phyloP scores from a whole-genome alignment of 495 filamentous ascomycete genomes.

The Podospora conica region DNA sequence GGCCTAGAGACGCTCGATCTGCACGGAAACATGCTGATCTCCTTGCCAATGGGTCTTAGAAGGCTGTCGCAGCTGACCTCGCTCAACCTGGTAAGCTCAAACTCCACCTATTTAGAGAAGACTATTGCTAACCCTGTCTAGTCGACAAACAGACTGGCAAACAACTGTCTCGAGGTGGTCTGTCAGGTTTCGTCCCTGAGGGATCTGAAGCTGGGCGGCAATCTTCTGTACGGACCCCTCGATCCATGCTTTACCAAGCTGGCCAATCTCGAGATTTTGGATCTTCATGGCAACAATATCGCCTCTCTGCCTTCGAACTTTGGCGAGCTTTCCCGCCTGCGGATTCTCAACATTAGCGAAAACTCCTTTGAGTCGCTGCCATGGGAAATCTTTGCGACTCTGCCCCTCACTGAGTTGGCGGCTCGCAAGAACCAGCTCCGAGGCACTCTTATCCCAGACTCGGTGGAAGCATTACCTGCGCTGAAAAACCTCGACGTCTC shows the following conservation, averaged over 20 bases:
- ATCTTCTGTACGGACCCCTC: slow-evolving; percentile 62
- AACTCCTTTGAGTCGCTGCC: slow-evolving; percentile 68
- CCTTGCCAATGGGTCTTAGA: slow-evolving; percentile 69
- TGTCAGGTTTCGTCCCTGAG: slow-evolving; percentile 61
- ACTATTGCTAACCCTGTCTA: slow-evolving; percentile 24
- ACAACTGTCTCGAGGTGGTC: slow-evolving; percentile 64
- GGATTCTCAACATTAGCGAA: slow-evolving; percentile 67
- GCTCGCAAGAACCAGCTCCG: slow-evolving; percentile 73
- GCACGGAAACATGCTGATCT: slow-evolving; percentile 70
- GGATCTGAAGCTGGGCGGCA: slow-evolving; percentile 78
- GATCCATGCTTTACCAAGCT: slow-evolving; percentile 52
- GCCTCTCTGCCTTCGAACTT: slow-evolving; percentile 67
- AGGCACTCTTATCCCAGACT: slow-evolving; percentile 61
- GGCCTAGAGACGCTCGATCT: slow-evolving; percentile 78
- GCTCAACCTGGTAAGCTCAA: slow-evolving; percentile 65
- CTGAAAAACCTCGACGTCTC: slow-evolving; percentile 72
- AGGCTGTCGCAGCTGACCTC: slow-evolving; percentile 65
- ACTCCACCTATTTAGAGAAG: not conserved
- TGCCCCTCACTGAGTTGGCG: slow-evolving; percentile 68
- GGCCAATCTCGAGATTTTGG: slow-evolving; percentile 65
- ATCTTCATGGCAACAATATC: slow-evolving; percentile 75
- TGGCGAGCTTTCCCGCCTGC: slow-evolving; percentile 55
- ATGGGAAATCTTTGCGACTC: slow-evolving; percentile 54
- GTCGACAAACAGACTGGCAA: slow-evolving; percentile 74
- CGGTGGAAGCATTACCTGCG: slow-evolving; percentile 49